Evolutionary conservation across 495 filamentous ascomycete genomes (phyloP), one percentile per base, ranked within the genome.

Genomic region (Thozetella sp.): DNA sequence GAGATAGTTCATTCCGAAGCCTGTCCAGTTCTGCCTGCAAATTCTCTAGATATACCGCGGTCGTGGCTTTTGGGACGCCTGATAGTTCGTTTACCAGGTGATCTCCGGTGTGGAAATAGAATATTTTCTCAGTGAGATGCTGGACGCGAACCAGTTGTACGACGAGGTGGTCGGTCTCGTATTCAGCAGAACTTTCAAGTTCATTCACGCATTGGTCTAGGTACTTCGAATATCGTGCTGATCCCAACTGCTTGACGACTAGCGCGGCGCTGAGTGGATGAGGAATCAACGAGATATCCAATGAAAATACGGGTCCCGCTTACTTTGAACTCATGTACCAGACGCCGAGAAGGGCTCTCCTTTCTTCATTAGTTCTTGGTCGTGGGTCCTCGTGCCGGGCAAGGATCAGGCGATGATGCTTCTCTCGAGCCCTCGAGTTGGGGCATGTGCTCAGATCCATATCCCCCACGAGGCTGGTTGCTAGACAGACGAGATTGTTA

Each of bases 401-500:
- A 17, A 62, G 25, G 23, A 66, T 58, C 15, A 70, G 40, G 17
- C 53, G 30, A 37, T 37, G 30, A 37, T 66, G 27, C 58, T 62
- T 51, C 56, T 59, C 22, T 67, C 64, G 22, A 64, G 63, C n/a
- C 30, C 17, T 37, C 9, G 63, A 55, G 11, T 67, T 63, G 25
- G 70, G 72, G 27, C 67, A 62, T 53, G 66, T 68, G 26, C 74
- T 77, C 17, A 83, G 62, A 0, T 77, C 78, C 2, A 83, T 61
- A 50, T 83, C 80, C 19, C 76, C 71, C 11, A 76, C 60, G 15
- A 84, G 59, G 40, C 75, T 74, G 51, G 76, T 69, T 22, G 80
- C 79, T 34, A 84, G 54, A 40, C 71, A 74, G 24, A 80, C 60
- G 20, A 80, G 69, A 34, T 78, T 79, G 62, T 74, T 79, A 25